Base-by-base conservation (phyloP, 2,329 filamentous ascomycete genomes). In the Colletotrichum abscissum region DNA sequence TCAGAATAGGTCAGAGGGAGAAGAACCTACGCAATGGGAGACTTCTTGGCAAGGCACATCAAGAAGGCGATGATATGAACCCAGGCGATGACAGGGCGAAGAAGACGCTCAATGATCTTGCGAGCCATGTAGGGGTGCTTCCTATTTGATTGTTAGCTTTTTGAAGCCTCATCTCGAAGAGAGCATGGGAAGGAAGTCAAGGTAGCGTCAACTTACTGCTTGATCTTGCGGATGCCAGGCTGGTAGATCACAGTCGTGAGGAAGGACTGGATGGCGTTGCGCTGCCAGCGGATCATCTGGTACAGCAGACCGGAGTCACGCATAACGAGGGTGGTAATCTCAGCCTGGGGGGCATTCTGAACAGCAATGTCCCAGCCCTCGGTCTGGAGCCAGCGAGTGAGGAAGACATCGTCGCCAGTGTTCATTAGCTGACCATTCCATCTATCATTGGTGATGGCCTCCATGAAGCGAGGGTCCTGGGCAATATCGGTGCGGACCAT, bases 211-310 rank as follows among this genome's bases (percentile, higher is more conserved):
- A 30, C 30, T 16, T 46, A 73, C 71, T 63, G 42, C n/a, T 28
- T 28, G 12, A 75, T 52, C 35, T 30, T 42, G 6, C n/a, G 33
- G 24, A 74, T 33, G 3, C 74, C 74, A 8, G 74, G 74, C 30
- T 60, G 12, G 7, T 63, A 38, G 3, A 67, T n/a, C 19, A 69
- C 3, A 4, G 38, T 72, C 0, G 58, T 58, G 7, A 67, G 46
- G 24, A 69, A 57, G 14, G 54, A 68, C 67, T 72, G 65, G 9
- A 67, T 64, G 4, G 78, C 76, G 5, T 69, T 76, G 11, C 78
- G 72, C 30, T 75, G 70, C 80, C 79, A 80, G 9, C 78, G 63
- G 35, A 77, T 73, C 66, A 78, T 75, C 63, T 81, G 80, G 1
- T 63, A 22, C 2, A 75, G 59, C 19, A 78, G 78, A 1, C 66